A percentile compares a stretch with the other conserved stretches of the same genome.
phyloP scores from a whole-genome alignment of 371 early-diverging fungal genomes.

The Apophysomyces trapeziformis region DNA sequence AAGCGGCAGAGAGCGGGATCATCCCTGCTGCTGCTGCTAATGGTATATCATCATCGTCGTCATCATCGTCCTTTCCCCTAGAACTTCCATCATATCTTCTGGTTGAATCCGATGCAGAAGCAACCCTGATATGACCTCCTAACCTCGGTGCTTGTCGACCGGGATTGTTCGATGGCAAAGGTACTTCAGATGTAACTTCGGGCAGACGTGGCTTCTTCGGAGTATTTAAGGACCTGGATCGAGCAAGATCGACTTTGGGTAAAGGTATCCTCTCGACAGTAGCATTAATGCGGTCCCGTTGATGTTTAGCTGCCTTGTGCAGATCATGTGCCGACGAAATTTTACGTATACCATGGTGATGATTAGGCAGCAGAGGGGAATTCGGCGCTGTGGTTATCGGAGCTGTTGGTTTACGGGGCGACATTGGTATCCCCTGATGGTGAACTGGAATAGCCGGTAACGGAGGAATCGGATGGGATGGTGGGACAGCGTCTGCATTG shows the following conservation, averaged over 20 bases:
- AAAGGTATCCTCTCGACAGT: neutral
- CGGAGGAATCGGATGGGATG: conserved; percentile 3
- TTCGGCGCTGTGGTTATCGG: neutral
- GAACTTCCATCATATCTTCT: neutral
- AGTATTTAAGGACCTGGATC: neutral
- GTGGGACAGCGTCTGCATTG: neutral
- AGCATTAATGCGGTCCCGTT: neutral
- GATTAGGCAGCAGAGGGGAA: neutral
- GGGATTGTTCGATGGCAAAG: neutral
- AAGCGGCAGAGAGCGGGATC: neutral
- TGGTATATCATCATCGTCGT: conserved; percentile 18
- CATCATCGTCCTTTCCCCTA: conserved; percentile 1
- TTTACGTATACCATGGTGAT: neutral
- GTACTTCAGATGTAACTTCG: neutral
- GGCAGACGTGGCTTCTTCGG: neutral
- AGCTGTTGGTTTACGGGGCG: neutral
- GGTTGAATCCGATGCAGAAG: conserved; percentile 8
- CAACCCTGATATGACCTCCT: neutral
- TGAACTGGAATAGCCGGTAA: neutral
- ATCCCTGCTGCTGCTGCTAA: conserved; percentile 9
- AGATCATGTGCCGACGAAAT: conserved; percentile 16
- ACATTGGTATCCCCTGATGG: neutral
- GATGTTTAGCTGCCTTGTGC: neutral
- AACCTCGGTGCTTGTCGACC: neutral
- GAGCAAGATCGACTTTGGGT: conserved; percentile 2